Evolutionary conservation across 2,329 filamentous ascomycete genomes (phyloP), one percentile per base, ranked within the genome.

Genomic region (Talaromyces sp.): DNA sequence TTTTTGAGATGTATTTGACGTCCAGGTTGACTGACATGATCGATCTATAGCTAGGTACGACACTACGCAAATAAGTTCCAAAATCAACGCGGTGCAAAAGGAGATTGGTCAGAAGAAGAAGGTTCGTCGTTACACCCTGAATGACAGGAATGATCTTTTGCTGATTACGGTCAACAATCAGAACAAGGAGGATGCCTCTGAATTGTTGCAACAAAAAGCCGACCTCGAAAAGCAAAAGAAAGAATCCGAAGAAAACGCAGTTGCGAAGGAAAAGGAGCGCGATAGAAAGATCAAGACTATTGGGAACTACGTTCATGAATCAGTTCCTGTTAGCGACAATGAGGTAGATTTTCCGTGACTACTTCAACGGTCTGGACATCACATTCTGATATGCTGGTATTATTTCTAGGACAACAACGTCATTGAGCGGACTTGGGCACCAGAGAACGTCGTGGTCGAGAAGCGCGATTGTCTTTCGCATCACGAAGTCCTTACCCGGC

Each of bases 41-140:
- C 33, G 19, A 6, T 13, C 9, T 65, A 85, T 66, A 86, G 84
- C 88, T 56, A 84, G 89, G 61, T 94, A 93, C 70, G 84, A 83
- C 56, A 89, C 86, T 7, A 90, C 87, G 19, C 90, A 96, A 73
- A 83, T 94, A 65, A 88, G 88, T 64, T 86, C 85, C 67, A 86
- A 89, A 77, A 92, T 96, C 75, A 97, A 97, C 77, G 86, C 84
- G 19, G 83, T 91, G 31, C 89, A 96, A 73, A 96, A 96, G 77
- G 85, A 91, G 72, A 96, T 97, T 70, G 91, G 89, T 17, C 79
- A 84, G 68, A 95, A 93, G 81, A 96, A 96, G 80, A 96, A 96
- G 86, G 86, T 85, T 64, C 60, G 67, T 48, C 19, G 46, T 13
- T 15, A 5, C 33, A 17, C 15, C n/a, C 11, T 19, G 13, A 39